Conservation (phyloP, 2,329 filamentous ascomycete species). For the Penicillium sp. region DNA sequence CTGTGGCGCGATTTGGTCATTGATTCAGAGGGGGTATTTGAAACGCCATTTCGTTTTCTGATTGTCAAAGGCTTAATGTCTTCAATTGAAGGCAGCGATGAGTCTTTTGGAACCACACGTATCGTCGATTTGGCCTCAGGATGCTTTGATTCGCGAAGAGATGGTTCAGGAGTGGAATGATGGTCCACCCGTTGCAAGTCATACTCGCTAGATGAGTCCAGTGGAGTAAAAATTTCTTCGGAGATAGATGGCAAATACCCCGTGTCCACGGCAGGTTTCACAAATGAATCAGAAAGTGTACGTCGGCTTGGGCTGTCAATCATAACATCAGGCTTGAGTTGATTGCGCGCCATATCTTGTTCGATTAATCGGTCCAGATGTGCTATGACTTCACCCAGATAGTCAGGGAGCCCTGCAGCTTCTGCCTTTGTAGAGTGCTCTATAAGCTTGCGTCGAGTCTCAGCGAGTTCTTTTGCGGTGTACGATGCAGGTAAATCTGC, state of each 20-base stretch:
- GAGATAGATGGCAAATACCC: constrained; percentile 48
- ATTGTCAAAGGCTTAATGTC: constrained; percentile 53
- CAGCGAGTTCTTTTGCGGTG: constrained; percentile 52
- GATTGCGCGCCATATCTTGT: constrained; percentile 25
- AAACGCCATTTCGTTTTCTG: constrained; percentile 41
- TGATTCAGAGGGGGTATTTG: constrained; percentile 19
- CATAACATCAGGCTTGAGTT: constrained; percentile 10
- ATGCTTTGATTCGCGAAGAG: constrained; percentile 6
- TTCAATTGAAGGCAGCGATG: constrained; percentile 38
- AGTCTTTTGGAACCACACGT: constrained; percentile 53
- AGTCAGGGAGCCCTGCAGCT: constrained; percentile 43
- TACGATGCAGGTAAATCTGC: constrained; percentile 43
- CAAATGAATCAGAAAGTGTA: constrained; percentile 18
- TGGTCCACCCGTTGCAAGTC: constrained; percentile 14
- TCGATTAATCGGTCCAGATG: constrained; percentile 57
- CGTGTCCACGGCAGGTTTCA: constrained; percentile 16
- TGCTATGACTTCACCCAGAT: constrained; percentile 58
- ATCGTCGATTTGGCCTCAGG: constrained; percentile 46
- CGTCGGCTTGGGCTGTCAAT: constrained; percentile 3
- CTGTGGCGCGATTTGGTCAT: constrained; percentile 8
- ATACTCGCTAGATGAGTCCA: constrained; percentile 11
- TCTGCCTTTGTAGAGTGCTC: constrained; percentile 45
- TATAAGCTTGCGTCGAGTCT: constrained; percentile 56
- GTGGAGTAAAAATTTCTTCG: constrained; percentile 39
- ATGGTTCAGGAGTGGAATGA: constrained; percentile 9